Base-by-base conservation (phyloP, 2,329 filamentous ascomycete species). In the Acrocalymma vagum region DNA sequence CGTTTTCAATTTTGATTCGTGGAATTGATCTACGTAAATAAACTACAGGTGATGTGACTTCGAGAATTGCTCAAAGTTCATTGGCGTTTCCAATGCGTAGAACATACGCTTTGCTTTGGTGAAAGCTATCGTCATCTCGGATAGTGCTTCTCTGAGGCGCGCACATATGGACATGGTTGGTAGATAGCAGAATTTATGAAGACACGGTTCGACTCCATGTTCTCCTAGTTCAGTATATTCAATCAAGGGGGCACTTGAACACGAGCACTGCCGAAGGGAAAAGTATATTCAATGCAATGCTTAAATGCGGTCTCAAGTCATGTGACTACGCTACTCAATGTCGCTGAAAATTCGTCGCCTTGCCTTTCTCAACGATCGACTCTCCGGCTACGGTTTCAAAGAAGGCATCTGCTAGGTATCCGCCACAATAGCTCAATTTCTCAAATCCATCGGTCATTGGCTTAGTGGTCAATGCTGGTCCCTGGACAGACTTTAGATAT, bases 341-440 rank as follows among this genome's bases (percentile, higher is more conserved):
- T 27, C 37, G 37, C 23, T 40, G 13, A 18, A 40, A 51, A 20
- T 46, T 37, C 6, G 5, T 16, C 4, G 41, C 29, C 14, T 42
- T 30, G 7, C 44, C 44, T 20, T 40, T 48, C 14, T 53, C 50
- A 20, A 39, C 39, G 16, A 55, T 55, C 3, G 29, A 13, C 29
- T 67, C 54, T 1, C 64, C 65, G 6, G 64, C 65, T 9, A 62
- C 53, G 3, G 63, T 60, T 38, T 67, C 64, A 24, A 71, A 71
- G 38, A 69, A 69, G 0, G 69, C 68, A 50, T 72, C 69, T 1
- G 63, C 66, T 21, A 70, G 48, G 39, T 71, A 70, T 2, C 60
- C 59, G 10, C 69, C 69, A 13, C 63, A 63, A 40, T 63, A 71
- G 25, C 58, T 65, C 9, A 63, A 42, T 40, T 70, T 71, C 47